These are phyloP conservation scores for Planoprotostelium fungivorum DNA, from an alignment of 78 protist species.

Conservation along the genomic window DNA sequence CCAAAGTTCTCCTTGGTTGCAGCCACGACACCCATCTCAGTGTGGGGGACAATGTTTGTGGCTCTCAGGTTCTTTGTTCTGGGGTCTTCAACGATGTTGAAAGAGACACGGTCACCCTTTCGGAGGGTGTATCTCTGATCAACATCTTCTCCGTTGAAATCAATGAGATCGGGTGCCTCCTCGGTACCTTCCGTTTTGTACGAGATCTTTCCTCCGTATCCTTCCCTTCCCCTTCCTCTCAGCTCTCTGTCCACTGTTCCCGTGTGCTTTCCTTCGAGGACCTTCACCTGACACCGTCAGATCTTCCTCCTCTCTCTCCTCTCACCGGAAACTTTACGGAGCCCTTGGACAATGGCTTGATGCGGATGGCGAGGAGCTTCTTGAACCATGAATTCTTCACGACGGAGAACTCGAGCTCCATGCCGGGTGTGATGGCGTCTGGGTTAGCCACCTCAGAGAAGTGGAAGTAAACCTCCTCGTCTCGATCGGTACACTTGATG, in stretches of 20 bases:
- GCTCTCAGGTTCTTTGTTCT: not conserved
- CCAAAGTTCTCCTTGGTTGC: not conserved
- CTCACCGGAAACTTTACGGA: not conserved
- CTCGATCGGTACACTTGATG: not conserved
- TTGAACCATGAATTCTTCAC: not conserved
- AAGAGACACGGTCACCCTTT: not conserved
- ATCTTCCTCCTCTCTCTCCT: too few relatives aligned
- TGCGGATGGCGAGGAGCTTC: not conserved
- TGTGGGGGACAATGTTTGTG: not conserved
- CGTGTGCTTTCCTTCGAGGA: not conserved
- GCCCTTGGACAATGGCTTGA: not conserved
- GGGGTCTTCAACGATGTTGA: not conserved
- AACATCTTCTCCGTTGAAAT: not conserved
- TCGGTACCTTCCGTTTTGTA: not conserved
- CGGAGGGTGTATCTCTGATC: not conserved
- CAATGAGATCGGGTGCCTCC: not conserved
- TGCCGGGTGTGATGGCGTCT: not conserved
- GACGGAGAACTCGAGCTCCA: not conserved
- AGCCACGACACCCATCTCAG: not conserved
- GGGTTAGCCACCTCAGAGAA: not conserved
- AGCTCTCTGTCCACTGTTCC: not conserved
- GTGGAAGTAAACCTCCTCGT: not conserved
- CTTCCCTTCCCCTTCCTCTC: not conserved
- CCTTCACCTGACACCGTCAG: not conserved
- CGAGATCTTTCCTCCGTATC: not conserved